Base-by-base conservation (phyloP, 441 rosid genomes). In the Gossypium schwendimanii region DNA sequence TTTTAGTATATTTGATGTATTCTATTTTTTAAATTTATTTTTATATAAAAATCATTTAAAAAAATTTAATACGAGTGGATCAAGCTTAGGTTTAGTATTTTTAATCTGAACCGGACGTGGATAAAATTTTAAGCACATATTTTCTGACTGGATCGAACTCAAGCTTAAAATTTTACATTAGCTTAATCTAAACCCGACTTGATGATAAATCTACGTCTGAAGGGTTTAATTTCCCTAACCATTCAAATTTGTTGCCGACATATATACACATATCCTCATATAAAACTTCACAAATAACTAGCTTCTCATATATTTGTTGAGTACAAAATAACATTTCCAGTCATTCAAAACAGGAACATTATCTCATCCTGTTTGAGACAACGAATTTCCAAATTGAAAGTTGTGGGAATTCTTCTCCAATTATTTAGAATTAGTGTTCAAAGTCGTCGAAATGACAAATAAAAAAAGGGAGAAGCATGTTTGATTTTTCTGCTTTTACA, bases 71-170 rank as follows among this genome's bases (percentile, higher is more conserved):
- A 4, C 6, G 6, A 0, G 6, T 28, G 33, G 33, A 0, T 28
- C 1, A 6, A 4, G 0, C 6, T 4, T 1, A 4, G 0, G 0
- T 4, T 31, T 31, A 31, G 0, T 4, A 31, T 4, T 31, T 31
- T 31, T 31, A 31, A 31, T 31, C 0, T 31, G 1, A 1, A 4
- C 0, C 0, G 1, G 1, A 31, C 0, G 4, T 31, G 0, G 6
- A 28, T 4, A 28, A 28, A 28, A 28, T 28, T 28, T 28, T 28
- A 28, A 0, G 0, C 6, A 31, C 6, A 31, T 31, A 0, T 31
- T 31, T 31, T 31, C 6, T 0, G 0, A 4, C 1, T 4, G 0
- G 0, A 4, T 0, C 0, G 0, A 1, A 4, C 6, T 31, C 6
- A 6, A 31, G 1, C 0, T 1, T 31, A 31, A 31, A 31, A 4